Conservation (phyloP, 202 grass and related monocot species). For the Zizania palustris region DNA sequence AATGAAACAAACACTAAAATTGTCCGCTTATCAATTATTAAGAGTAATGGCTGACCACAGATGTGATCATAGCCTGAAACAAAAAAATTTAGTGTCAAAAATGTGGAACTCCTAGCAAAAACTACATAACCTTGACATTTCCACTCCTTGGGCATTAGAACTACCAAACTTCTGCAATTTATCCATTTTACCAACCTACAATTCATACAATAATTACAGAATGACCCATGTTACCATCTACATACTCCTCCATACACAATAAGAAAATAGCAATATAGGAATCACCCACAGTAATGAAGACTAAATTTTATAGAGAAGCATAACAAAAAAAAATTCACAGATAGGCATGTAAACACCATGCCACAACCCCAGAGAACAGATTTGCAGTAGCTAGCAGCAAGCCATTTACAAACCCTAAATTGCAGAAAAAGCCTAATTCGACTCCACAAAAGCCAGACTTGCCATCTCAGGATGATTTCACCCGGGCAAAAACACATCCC, state of each 20-base stretch:
- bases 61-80: background rate
- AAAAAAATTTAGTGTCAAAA: background rate
- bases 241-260: background rate
- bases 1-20: background rate
- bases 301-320: background rate
- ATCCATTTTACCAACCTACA: background rate
- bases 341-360: background rate
- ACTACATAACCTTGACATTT: background rate
- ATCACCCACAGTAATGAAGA: background rate
- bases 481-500: background rate
- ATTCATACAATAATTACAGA: background rate
- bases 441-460: background rate
- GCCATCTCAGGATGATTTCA: background rate
- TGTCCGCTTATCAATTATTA: background rate
- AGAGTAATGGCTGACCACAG: background rate
- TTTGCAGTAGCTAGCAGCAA: background rate
- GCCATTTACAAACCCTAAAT: slow-evolving; percentile 19
- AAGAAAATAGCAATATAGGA: background rate
- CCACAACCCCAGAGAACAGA: background rate
- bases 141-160: background rate
- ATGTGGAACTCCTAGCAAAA: background rate
- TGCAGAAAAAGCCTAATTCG: background rate
- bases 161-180: background rate
- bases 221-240: background rate
- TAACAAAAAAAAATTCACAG: background rate